Base-by-base conservation (phyloP, 306 rosid species). In the Acacia confusa region DNA sequence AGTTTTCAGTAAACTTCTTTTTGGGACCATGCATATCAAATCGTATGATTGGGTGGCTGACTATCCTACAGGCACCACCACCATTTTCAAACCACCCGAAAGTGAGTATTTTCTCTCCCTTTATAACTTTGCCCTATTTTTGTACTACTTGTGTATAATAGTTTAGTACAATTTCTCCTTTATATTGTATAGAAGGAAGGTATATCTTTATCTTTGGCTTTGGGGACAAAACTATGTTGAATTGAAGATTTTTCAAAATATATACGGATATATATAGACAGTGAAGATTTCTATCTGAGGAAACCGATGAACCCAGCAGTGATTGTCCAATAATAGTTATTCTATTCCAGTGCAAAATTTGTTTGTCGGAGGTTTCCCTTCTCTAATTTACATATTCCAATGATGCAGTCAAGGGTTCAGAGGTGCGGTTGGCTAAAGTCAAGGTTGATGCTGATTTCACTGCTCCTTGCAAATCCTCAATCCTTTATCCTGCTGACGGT, bases 1-100 rank as follows among this genome's bases (percentile, higher is more conserved):
- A 6, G 99, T 95, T 80, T 95, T 95, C 48, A 89, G 97, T 36
- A 95, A 95, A 82, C 92, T 95, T 73, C 90, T 95, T 7, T 90
- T 92, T 24, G 99, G 99, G 78, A 91, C 92, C 2, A 91, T 95
- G 97, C 97, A 95, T 83, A 91, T 95, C 84, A 91, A 95, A 81
- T 89, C 99, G 4, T 95, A 92, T 82, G 99, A 95, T 70, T 95
- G 99, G 99, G 93, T 74, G 36, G 83, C 7, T 53, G 92, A 85
- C 79, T 81, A 61, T 20, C 85, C 88, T 20, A 66, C 60, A 14
- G 69, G 75, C 52, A 43, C 82, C 48, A 79, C 88, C 20, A 41
- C 88, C 25, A 69, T 30, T 77, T 70, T 52, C 70, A 81, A 86
- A 82, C 74, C 87, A 77, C 52, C 94, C 11, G 82, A 81, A 80